phyloP scores from a whole-genome alignment of 108 stramenopile genomes.

The Schizochytrium sp. region DNA sequence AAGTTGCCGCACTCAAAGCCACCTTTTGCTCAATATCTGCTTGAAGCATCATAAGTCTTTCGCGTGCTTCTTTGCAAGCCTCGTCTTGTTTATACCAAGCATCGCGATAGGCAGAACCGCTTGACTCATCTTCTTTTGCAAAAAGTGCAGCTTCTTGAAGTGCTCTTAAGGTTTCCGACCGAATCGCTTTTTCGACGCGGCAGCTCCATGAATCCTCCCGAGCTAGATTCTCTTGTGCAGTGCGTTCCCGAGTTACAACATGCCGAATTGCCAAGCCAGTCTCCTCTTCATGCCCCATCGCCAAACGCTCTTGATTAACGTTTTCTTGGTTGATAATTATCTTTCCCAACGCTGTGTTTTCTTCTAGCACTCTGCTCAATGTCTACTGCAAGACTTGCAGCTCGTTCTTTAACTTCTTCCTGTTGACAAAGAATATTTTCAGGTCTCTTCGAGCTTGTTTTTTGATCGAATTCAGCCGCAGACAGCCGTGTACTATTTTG shows the following conservation, averaged over 20 bases:
- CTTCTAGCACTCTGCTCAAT: too few species aligned
- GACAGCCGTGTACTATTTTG: too few species aligned
- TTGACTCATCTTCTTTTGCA: not conserved
- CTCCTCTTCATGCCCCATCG: not conserved
- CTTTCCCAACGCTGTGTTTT: too few species aligned
- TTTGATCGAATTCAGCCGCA: too few species aligned
- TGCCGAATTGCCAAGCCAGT: not conserved
- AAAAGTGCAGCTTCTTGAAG: not conserved
- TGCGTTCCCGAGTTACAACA: not conserved
- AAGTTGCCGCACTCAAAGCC: not conserved
- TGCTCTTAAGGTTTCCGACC: not conserved
- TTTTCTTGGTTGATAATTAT: too few species aligned
- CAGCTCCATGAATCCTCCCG: not conserved
- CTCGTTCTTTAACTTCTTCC: too few species aligned
- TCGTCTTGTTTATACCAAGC: not conserved
- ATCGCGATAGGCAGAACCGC: conserved; percentile 5
- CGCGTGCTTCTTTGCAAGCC: not conserved
- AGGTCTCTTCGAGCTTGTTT: too few species aligned
- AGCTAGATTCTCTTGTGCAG: not conserved
- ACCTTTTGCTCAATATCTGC: not conserved
- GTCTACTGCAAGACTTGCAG: too few species aligned
- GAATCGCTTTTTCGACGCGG: not conserved
- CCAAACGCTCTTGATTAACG: not conserved
- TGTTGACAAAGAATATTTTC: too few species aligned
- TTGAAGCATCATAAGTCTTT: not conserved